Percentiles rank a stretch among this genome's conserved stretches.
Conservation (phyloP, 2,329 filamentous ascomycete genomes). For the Aspergillus persii region DNA sequence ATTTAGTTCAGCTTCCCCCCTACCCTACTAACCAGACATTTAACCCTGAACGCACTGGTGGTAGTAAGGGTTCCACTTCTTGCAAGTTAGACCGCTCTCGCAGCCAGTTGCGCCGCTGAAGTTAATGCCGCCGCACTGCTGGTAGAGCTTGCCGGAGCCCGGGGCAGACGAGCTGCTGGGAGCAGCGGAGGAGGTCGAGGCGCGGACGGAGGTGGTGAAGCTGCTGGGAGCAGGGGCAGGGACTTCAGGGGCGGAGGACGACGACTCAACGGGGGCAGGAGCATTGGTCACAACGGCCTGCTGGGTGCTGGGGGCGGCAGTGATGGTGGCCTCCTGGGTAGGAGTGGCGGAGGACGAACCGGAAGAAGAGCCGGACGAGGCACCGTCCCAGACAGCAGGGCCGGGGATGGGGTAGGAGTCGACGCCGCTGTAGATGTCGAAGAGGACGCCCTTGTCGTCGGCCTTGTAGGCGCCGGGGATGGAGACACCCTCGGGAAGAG, state of each 20-base stretch:
- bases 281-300: slow-evolving; percentile 2
- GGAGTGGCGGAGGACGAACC: slow-evolving; percentile 4
- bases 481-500: slow-evolving; percentile 19
- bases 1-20: no score
- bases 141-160: slow-evolving; percentile 12
- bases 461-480: slow-evolving; percentile 20
- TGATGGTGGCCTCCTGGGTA: not conserved
- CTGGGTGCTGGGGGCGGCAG: slow-evolving; percentile 6
- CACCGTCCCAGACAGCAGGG: slow-evolving; percentile 21
- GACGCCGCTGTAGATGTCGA: slow-evolving; percentile 20
- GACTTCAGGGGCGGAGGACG: not conserved
- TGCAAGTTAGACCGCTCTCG: slow-evolving; percentile 17
- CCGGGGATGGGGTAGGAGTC: slow-evolving; percentile 21
- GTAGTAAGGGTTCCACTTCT: slow-evolving; percentile 23
- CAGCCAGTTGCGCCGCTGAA: slow-evolving; percentile 13
- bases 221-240: not conserved
- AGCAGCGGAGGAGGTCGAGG: slow-evolving; percentile 5
- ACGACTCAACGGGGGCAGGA: not conserved
- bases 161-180: not conserved
- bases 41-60: slow-evolving; percentile 18
- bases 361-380: slow-evolving; percentile 9
- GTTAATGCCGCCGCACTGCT: slow-evolving; percentile 19
- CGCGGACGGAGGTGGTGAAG: slow-evolving; percentile 1
- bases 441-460: slow-evolving; percentile 16
- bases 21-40: not conserved